Conservation (phyloP, 148 eudicot species). For the Camellia japonica region DNA sequence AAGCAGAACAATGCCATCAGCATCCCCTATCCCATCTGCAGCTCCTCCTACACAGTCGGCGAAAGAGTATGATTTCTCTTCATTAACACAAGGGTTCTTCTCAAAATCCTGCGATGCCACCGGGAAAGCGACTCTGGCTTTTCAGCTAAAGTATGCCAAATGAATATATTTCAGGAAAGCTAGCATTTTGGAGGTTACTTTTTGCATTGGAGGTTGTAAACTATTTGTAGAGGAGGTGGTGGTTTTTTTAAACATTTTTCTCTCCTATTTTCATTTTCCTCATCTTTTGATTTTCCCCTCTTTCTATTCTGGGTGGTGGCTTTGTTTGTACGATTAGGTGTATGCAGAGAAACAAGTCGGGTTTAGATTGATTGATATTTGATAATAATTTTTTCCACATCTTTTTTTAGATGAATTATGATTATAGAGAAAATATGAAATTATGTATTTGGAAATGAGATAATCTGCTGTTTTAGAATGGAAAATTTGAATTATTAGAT, state of each 20-base stretch:
- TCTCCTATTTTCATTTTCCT: background rate
- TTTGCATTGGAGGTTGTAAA: conserved; percentile 13
- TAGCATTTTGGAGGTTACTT: conserved; percentile 6
- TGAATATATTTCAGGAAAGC: background rate
- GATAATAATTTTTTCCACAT: background rate
- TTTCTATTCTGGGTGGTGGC: conserved; percentile 14
- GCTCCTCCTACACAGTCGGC: conserved; percentile 35
- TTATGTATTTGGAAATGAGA: background rate
- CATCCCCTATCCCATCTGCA: conserved; percentile 38
- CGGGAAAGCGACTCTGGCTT: background rate
- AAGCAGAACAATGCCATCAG: conserved; percentile 28
- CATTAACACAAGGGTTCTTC: conserved; percentile 81
- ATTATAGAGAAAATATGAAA: background rate
- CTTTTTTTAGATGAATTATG: background rate
- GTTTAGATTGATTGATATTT: conserved; percentile 12
- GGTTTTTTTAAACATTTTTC: conserved; percentile 9
- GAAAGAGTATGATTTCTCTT: conserved; percentile 79
- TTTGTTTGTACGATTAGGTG: conserved; percentile 22
- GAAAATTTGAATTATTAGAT: too few relatives aligned
- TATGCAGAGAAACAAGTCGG: conserved; percentile 19
- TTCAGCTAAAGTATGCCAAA: conserved; percentile 8
- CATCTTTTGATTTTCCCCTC: background rate
- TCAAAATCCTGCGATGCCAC: conserved; percentile 47
- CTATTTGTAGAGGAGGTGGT: conserved; percentile 27
- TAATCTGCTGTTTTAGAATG: background rate